These are phyloP conservation scores for Phylloporus sp. DNA, from an alignment of 1,284 basidiomycete species.

Conservation along the genomic window DNA sequence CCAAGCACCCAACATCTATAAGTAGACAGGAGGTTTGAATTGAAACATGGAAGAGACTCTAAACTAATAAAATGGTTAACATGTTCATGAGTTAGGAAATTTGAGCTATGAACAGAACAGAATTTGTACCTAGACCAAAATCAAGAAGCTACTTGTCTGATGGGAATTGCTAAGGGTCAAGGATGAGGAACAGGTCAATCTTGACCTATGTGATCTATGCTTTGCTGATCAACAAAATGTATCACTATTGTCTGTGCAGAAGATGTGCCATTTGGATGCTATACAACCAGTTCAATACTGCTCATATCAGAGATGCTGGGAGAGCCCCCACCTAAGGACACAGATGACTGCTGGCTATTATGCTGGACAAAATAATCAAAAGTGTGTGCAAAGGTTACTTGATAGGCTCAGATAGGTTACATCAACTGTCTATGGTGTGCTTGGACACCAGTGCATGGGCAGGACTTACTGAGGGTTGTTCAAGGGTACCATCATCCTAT, in stretches of 20 bases:
- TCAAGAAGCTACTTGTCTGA: slow-evolving; percentile 87
- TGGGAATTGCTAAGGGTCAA: slow-evolving; percentile 65
- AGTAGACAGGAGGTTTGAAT: too few relatives aligned
- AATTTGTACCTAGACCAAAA: slow-evolving; percentile 48
- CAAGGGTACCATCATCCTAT: slow-evolving; percentile 57
- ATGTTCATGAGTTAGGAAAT: too few relatives aligned
- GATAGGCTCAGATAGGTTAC: slow-evolving; percentile 77
- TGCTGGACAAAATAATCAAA: slow-evolving; percentile 63
- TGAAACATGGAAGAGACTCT: too few relatives aligned
- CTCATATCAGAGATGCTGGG: slow-evolving; percentile 63
- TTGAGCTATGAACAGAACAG: too few relatives aligned
- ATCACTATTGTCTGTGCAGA: slow-evolving; percentile 61
- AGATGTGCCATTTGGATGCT: slow-evolving; percentile 72
- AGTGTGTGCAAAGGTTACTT: slow-evolving; percentile 62
- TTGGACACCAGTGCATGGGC: slow-evolving; percentile 68
- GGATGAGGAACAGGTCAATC: slow-evolving; percentile 60
- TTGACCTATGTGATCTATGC: slow-evolving; percentile 72
- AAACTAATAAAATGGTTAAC: too few relatives aligned
- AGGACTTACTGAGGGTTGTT: slow-evolving; percentile 63
- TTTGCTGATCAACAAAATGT: slow-evolving; percentile 65
- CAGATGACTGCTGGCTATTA: slow-evolving; percentile 81
- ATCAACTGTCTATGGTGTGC: slow-evolving; percentile 82
- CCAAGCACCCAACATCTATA: too few relatives aligned
- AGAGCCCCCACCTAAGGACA: slow-evolving; percentile 73
- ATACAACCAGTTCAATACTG: slow-evolving; percentile 71